Evolutionary conservation across 805 yeast species (phyloP), one percentile per base, ranked within the genome.

Genomic region (Debaryomyces castellii): DNA sequence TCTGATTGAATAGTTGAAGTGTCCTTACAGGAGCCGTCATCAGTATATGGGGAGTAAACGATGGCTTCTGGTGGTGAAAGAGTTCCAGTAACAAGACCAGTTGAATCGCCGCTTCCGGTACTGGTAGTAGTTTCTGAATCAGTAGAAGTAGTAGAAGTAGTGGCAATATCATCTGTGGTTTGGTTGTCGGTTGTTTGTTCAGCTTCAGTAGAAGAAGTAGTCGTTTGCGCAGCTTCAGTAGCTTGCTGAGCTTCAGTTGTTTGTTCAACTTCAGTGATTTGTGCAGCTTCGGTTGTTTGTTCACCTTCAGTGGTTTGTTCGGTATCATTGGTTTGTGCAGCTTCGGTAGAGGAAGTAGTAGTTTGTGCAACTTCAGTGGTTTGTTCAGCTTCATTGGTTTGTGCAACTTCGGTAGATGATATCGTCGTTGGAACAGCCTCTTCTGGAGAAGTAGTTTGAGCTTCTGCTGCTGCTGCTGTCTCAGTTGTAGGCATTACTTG

Each of bases 1-100:
- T 91, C 97, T 18, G 68, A 50, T 40, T 63, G 48, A 37, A 91
- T 87, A 11, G 77, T 60, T 45, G 59, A 68, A 37, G 74, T 66
- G 48, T 69, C 72, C 61, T 88, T 90, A 71, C 97, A 90, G 2
- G 78, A 51, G 27, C 84, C 79, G 59, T 80, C 83, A 58, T 80
- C 64, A 46, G 77, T 74, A 71, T 89, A 91, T 34, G 97, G 97
- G 21, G 89, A 82, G 71, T 87, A 87, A 32, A 82, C 91, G 46
- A 87, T 74, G 17, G 81, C 77, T 28, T 71, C 63, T 53, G 92
- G 92, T 22, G 77, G 58, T 14, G 65, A 43, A 35, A 35, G 24
- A 5, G 38, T 11, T 18, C 16, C 38, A 18, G 12, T 18, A 16
- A 4, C n/a, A 11, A 8, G 5, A 2, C 23, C 21, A 6, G 37